Percentiles rank a stretch among this genome's conserved stretches.
phyloP scores from a whole-genome alignment of 441 rosid genomes.

The Bruguiera hainesii region DNA sequence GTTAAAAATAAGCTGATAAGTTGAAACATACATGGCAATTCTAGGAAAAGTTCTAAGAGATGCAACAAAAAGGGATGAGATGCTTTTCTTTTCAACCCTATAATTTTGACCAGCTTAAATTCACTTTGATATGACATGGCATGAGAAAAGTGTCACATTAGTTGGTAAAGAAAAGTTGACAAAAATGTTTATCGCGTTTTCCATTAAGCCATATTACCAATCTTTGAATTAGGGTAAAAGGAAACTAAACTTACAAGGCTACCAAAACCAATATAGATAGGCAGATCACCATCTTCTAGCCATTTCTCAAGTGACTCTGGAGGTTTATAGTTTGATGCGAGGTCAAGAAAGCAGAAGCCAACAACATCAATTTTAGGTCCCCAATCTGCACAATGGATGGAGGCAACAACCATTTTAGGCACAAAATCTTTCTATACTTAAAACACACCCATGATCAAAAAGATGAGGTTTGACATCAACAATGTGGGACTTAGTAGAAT shows the following conservation, averaged over 20 bases:
- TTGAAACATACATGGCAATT: background rate
- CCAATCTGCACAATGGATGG: slow-evolving; percentile 63
- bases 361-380: slow-evolving; percentile 95
- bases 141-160: no score
- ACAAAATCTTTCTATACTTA: background rate
- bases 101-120: no score
- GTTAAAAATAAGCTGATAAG: slow-evolving; percentile 4
- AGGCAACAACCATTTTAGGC: background rate
- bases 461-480: no score
- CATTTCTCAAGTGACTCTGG: slow-evolving; percentile 78
- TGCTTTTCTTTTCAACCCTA: no score
- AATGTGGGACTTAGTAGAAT: no score
- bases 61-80: no score
- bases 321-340: slow-evolving; percentile 94
- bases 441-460: no score
- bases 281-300: slow-evolving; percentile 87
- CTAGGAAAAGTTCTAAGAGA: background rate
- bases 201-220: background rate
- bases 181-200: background rate
- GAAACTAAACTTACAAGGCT: slow-evolving; percentile 71
- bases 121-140: no score
- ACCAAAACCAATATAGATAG: slow-evolving; percentile 95
- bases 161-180: background rate
- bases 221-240: slow-evolving; percentile 1
- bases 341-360: slow-evolving; percentile 98